Base-by-base conservation (phyloP, 176 grass and related monocot genomes). In the Zizania latifolia region DNA sequence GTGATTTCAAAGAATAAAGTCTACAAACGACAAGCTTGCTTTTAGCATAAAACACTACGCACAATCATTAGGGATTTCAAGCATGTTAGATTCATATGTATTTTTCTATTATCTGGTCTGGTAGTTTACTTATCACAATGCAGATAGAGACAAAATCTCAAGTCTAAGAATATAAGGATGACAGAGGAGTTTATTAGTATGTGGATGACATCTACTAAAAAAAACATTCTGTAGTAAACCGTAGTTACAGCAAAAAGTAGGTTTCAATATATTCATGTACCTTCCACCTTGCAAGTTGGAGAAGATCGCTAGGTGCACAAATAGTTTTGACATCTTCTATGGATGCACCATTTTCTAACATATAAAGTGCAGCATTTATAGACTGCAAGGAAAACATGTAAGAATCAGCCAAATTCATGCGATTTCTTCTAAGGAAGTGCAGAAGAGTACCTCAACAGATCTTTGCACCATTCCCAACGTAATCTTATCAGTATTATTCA, bases 381-480 rank as follows among this genome's bases (percentile, higher is more conserved):
- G 84, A 77, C 90, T 93, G 65, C 28, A 70, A 37, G 66, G 67
- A 85, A 56, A 79, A 74, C 22, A 65, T 32, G 40, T 75, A 30
- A 81, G 54, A 76, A 89, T 40, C 32, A 21, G 61, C 60, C 58
- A 82, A 62, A 74, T 74, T 13, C 41, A 74, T 16, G 15, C 24
- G 5, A 61, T 23, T 43, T 22, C 32, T 32, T 78, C 2, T 41
- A 74, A 54, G 13, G 29, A 71, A 39, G 27, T 28, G 44, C 6
- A 89, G 51, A 15, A 70, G 64, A 58, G 48, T 87, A 93, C 90
- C 90, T 93, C 84, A 62, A 87, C 86, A 68, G 73, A 81, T 89
- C 62, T 81, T 63, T 93, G 87, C 71, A 93, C 84, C 62, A 65
- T 71, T 46, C 84, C 90, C 37, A 84, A 58, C 41, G 84, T 89